These are phyloP conservation scores for Fragaria ananassa DNA, from an alignment of 306 rosid genomes.

Conservation along the genomic window DNA sequence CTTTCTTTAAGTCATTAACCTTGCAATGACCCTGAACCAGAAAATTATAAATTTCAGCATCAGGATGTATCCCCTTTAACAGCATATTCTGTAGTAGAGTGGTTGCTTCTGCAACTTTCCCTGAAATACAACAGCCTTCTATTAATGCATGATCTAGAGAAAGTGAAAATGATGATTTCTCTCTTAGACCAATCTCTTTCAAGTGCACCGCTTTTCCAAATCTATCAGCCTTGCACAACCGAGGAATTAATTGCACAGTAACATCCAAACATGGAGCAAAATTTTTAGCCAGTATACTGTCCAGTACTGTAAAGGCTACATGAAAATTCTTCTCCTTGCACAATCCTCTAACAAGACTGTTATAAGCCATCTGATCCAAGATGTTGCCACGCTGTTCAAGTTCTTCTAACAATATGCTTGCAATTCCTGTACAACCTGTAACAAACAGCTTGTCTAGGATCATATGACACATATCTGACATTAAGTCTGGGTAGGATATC, in stretches of 20 bases:
- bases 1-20: conserved; percentile 44
- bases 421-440: conserved; percentile 41
- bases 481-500: conserved; percentile 42
- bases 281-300: conserved; percentile 47
- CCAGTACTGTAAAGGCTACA: conserved; percentile 52
- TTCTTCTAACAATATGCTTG: conserved; percentile 48
- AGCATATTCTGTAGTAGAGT: conserved; percentile 45
- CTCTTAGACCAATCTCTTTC: conserved; percentile 45
- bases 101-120: conserved; percentile 49
- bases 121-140: conserved; percentile 46
- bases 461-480: conserved; percentile 44
- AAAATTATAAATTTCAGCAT: conserved; percentile 47
- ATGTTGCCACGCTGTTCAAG: conserved; percentile 36
- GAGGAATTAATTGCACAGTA: conserved; percentile 50
- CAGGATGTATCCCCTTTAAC: conserved; percentile 40
- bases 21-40: conserved; percentile 62
- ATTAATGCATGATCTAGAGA: conserved; percentile 45
- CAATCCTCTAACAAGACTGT: conserved; percentile 51
- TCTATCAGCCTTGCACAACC: conserved; percentile 53
- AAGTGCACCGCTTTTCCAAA: conserved; percentile 51
- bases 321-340: conserved; percentile 43
- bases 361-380: conserved; percentile 46
- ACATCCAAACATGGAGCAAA: conserved; percentile 51
- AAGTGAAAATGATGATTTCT: conserved; percentile 35
- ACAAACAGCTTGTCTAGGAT: conserved; percentile 53